Evolutionary conservation across 202 grass and related monocot genomes (phyloP), one percentile per base, ranked within the genome.

Genomic region (Schoenoplectus tabernaemontani): DNA sequence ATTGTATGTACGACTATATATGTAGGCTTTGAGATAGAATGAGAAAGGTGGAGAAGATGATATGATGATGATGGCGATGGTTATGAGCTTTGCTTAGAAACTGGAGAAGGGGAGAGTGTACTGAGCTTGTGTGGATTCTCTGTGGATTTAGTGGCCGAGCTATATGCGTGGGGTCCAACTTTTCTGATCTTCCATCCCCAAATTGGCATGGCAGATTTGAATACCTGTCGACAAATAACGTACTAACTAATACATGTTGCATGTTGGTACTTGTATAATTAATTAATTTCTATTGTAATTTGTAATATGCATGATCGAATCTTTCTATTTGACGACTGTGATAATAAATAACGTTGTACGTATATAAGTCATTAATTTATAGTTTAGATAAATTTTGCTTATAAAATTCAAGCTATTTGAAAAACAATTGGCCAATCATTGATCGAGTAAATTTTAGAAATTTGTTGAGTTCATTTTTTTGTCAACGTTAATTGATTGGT

Each of bases 11-110:
- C 2, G 26, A 51, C 50, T 42, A 47, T 15, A 15, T 64, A 64
- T 64, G 61, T 64, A 36, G 11, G 22, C 11, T 20, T 19, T 75
- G 39, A 37, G n/a, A 78, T 78, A 62, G 76, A 60, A 79, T 79
- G 76, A 42, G 74, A 74, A 77, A 77, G 71, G 60, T 78, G 85
- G 59, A 81, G 89, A 41, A 58, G 89, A 90, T 91, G 85, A 88
- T 79, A 91, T 90, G 86, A 98, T 92, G 91, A 83, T 78, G 94
- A 93, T 88, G 87, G 90, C 41, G 89, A 97, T 82, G 80, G 86
- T 85, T 19, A 84, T 86, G 91, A 88, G 88, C 91, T 95, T 99
- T 99, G 92, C 96, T 95, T 99, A 86, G 72, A 99, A 98, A 90
- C 61, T 83, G 84, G 88, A 91, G 83, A 95, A 97, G 64, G 37